phyloP scores from a whole-genome alignment of 495 filamentous ascomycete genomes.

The Hypoxylon perforatum region DNA sequence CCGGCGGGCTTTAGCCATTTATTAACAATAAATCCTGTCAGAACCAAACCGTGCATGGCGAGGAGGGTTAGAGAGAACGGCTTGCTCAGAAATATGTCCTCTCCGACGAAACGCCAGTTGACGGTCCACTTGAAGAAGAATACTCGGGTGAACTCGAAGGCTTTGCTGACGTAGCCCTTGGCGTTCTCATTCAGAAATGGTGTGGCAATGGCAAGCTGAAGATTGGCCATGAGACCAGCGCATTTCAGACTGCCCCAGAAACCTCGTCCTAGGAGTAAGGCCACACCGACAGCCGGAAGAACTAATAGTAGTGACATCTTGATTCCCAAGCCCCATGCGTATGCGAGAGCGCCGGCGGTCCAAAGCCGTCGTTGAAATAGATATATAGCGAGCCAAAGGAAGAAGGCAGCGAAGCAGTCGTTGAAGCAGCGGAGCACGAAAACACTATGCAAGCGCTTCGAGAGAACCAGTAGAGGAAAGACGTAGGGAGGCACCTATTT shows the following conservation, averaged over 20 bases:
- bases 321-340: constrained; percentile 81
- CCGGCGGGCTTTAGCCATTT: constrained; percentile 61
- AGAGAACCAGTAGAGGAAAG: constrained; percentile 86
- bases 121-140: constrained; percentile 99
- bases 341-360: constrained; percentile 75
- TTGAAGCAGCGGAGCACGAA: constrained; percentile 95
- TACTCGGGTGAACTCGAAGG: constrained; percentile 88
- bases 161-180: constrained; percentile 76
- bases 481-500: constrained; percentile 84
- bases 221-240: constrained; percentile 73
- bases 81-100: constrained; percentile 81
- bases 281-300: constrained; percentile 79
- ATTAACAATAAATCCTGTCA: constrained; percentile 68
- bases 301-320: constrained; percentile 93
- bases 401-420: constrained; percentile 85
- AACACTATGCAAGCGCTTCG: constrained; percentile 92
- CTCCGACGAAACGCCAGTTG: constrained; percentile 93
- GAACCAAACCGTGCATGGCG: constrained; percentile 70
- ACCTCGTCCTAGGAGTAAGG: constrained; percentile 77
- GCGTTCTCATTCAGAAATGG: constrained; percentile 79
- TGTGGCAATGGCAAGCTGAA: constrained; percentile 79
- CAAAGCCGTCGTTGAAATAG: constrained; percentile 77
- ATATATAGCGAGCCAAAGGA: constrained; percentile 84
- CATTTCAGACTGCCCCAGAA: constrained; percentile 70
- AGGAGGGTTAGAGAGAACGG: constrained; percentile 77